Evolutionary conservation across 805 yeast species (phyloP).

Genomic region (Yarrowia phangngaensis): DNA sequence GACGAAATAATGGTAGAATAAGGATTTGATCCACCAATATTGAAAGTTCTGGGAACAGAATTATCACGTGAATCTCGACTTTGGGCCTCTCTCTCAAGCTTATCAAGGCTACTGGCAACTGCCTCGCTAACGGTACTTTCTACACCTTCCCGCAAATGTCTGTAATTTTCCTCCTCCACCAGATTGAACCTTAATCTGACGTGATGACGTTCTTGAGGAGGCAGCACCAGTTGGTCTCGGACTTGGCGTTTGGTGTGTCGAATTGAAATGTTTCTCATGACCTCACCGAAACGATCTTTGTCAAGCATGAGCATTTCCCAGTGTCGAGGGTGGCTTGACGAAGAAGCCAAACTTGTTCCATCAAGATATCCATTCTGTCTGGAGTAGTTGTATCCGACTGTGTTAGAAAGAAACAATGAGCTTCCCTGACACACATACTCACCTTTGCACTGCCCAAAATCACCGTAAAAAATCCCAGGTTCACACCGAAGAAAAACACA

Average conservation of each 20-base stretch:
- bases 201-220: slow-evolving; percentile 69
- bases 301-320: slow-evolving; percentile 20
- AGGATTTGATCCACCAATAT: slow-evolving; percentile 39
- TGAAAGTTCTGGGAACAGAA: neutral
- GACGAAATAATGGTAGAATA: slow-evolving; percentile 53
- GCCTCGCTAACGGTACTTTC: slow-evolving; percentile 7
- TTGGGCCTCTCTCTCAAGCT: too few species aligned
- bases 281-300: slow-evolving; percentile 43
- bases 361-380: neutral
- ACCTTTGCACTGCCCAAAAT: too few species aligned
- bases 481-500: slow-evolving; percentile 59
- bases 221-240: slow-evolving; percentile 66
- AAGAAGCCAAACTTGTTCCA: neutral
- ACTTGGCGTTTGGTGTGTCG: slow-evolving; percentile 87
- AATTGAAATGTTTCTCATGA: slow-evolving; percentile 56
- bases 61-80: too few species aligned
- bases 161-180: slow-evolving; percentile 80
- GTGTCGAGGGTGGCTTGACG: slow-evolving; percentile 1
- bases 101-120: neutral
- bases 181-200: slow-evolving; percentile 72
- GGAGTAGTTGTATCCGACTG: neutral
- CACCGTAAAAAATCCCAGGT: slow-evolving; percentile 44
- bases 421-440: too few species aligned
- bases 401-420: too few species aligned
- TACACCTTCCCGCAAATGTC: slow-evolving; percentile 32